These are phyloP conservation scores for Mycena citricolor DNA, from an alignment of 1,284 basidiomycete genomes.

Conservation along the genomic window DNA sequence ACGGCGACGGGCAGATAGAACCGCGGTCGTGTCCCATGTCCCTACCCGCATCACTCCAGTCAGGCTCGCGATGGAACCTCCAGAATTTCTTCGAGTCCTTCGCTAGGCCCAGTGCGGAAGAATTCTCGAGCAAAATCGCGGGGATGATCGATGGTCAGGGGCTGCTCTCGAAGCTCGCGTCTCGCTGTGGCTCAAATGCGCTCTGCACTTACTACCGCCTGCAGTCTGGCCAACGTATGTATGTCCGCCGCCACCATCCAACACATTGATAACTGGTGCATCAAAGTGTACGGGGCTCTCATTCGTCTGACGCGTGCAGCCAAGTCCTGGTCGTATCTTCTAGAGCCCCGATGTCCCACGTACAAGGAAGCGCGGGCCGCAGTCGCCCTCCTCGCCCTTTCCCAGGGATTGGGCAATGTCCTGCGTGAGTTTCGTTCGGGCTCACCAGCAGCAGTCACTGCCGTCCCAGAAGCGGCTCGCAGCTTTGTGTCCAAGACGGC, in stretches of 20 bases:
- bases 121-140: constrained; percentile 42
- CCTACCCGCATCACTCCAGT: constrained; percentile 16
- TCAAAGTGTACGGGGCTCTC: constrained; percentile 61
- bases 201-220: constrained; percentile 12
- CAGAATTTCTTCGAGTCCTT: constrained; percentile 58
- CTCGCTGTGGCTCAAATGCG: constrained; percentile 4
- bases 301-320: constrained; percentile 52
- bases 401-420: constrained; percentile 55
- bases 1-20: constrained; percentile 47
- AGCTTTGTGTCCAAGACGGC: too few species aligned
- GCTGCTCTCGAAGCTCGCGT: constrained; percentile 45
- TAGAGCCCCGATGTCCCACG: constrained; percentile 56
- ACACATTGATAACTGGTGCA: constrained; percentile 43
- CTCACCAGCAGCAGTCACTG: too few species aligned
- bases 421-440: constrained; percentile 44
- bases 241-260: too few species aligned
- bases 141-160: constrained; percentile 50
- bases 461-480: too few species aligned
- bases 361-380: constrained; percentile 63
- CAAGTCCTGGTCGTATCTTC: constrained; percentile 39
- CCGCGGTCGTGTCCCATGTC: constrained; percentile 18
- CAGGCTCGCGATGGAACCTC: constrained; percentile 36
- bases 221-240: too few species aligned
- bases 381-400: constrained; percentile 60
- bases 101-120: constrained; percentile 57